phyloP scores from a whole-genome alignment of 768 basidiomycete species.

The Kwoniella botswanensis region DNA sequence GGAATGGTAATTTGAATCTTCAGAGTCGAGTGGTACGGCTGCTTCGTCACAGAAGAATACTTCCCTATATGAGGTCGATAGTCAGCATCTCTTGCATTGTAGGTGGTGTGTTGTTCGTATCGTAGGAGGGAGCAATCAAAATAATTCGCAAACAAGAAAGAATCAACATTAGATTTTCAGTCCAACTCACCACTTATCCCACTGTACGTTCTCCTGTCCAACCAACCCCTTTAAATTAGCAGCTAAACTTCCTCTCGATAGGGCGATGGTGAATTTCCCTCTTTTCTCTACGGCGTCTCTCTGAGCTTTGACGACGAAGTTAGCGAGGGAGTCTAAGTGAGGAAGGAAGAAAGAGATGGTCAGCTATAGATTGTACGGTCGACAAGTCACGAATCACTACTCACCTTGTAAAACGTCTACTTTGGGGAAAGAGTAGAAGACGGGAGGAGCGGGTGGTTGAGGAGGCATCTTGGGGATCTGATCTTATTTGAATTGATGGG shows the following conservation, averaged over 20 bases:
- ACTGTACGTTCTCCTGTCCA: conserved; percentile 70
- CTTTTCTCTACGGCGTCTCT: conserved; percentile 87
- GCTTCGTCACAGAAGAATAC: conserved; percentile 98
- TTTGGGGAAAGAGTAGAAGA: conserved; percentile 73
- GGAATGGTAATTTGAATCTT: conserved; percentile 88
- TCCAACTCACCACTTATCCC: conserved; percentile 86
- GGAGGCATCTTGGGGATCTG: conserved; percentile 47
- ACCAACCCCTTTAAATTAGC: conserved; percentile 74
- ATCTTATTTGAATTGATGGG: not conserved
- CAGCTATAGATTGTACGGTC: conserved; percentile 19
- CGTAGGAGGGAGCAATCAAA: not conserved
- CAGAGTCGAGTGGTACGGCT: conserved; percentile 85
- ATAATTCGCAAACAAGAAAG: too few species aligned
- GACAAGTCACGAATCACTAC: conserved; percentile 7
- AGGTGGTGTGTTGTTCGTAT: not conserved
- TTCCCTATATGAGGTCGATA: conserved; percentile 68
- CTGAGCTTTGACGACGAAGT: conserved; percentile 85
- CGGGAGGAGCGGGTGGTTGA: conserved; percentile 65
- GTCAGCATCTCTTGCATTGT: not conserved
- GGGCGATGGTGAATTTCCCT: conserved; percentile 86
- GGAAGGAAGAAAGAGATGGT: not conserved
- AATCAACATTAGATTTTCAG: too few species aligned
- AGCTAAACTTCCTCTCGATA: conserved; percentile 91
- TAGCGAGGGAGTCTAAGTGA: conserved; percentile 66
- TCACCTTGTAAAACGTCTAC: conserved; percentile 64